Conservation (phyloP, 139 green algal genomes). For the Chlorella sp. region DNA sequence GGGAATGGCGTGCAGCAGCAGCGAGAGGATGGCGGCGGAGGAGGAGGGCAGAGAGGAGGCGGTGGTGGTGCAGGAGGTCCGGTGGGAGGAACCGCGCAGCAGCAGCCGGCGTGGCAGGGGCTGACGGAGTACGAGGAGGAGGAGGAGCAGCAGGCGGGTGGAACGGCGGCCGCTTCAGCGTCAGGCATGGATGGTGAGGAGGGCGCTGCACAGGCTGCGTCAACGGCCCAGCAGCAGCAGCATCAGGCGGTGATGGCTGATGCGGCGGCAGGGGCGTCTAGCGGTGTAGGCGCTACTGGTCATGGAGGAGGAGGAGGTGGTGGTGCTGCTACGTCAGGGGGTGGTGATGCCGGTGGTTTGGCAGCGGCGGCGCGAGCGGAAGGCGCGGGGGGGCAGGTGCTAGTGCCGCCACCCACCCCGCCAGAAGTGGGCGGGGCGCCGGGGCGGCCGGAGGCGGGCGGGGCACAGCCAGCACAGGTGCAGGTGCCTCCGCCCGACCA, state of each 20-base stretch:
- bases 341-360: no score
- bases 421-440: no score
- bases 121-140: constrained; percentile 21
- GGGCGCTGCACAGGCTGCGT: not conserved
- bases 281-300: not conserved
- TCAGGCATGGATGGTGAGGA: no score
- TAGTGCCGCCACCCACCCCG: no score
- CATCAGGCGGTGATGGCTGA: not conserved
- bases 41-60: not conserved
- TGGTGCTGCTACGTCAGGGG: no score
- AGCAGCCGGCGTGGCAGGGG: constrained; percentile 2
- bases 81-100: not conserved
- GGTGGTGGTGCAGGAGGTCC: not conserved
- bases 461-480: no score
- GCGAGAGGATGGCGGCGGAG: not conserved
- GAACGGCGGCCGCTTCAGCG: not conserved
- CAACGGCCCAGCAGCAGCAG: not conserved
- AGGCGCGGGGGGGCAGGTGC: no score
- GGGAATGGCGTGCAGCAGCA: no score
- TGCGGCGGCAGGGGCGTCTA: not conserved
- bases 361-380: no score
- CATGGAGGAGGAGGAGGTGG: no score
- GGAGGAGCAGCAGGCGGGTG: constrained; percentile 12
- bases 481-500: no score
- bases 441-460: no score